phyloP scores from a whole-genome alignment of 352 stramenopile genomes.

The Pythium dissotocum region DNA sequence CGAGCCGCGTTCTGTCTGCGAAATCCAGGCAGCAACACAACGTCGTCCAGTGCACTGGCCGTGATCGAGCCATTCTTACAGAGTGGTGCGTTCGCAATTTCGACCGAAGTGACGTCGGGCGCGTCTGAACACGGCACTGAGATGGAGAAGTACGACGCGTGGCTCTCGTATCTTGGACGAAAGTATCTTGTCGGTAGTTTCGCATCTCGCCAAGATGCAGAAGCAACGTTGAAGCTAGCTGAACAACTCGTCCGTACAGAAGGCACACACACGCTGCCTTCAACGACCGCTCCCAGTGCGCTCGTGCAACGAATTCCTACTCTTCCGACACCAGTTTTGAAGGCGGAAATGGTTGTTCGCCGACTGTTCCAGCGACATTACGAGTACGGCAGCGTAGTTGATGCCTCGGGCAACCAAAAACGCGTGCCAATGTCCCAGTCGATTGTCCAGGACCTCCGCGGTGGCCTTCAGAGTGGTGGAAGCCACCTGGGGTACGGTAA shows the following conservation, averaged over 20 bases:
- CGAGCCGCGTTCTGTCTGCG: not conserved
- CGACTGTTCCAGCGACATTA: slow-evolving; percentile 30
- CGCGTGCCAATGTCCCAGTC: slow-evolving; percentile 24
- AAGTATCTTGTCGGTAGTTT: slow-evolving; percentile 20
- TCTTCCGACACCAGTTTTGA: slow-evolving; percentile 25
- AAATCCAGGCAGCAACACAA: not conserved
- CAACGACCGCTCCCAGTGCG: not conserved
- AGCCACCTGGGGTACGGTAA: slow-evolving; percentile 17
- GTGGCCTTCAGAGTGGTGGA: slow-evolving; percentile 16
- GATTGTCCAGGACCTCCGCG: slow-evolving; percentile 15
- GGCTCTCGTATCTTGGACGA: slow-evolving; percentile 23
- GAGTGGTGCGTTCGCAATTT: slow-evolving; percentile 19
- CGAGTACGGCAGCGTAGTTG: slow-evolving; percentile 13
- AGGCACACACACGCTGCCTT: slow-evolving; percentile 9
- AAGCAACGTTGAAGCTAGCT: slow-evolving; percentile 9
- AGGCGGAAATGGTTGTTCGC: slow-evolving; percentile 31
- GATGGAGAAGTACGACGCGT: slow-evolving; percentile 25
- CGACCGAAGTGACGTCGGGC: slow-evolving; percentile 9
- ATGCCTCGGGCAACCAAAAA: slow-evolving; percentile 8
- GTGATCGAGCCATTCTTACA: slow-evolving; percentile 13
- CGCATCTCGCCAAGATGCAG: slow-evolving; percentile 24
- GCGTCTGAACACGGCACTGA: slow-evolving; percentile 8
- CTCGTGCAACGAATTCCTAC: slow-evolving; percentile 7
- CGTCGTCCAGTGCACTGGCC: not conserved
- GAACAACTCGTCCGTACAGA: slow-evolving; percentile 7